Evolutionary conservation across 2,329 filamentous ascomycete genomes (phyloP), one percentile per base, ranked within the genome.

Genomic region (Microsporum audouinii): DNA sequence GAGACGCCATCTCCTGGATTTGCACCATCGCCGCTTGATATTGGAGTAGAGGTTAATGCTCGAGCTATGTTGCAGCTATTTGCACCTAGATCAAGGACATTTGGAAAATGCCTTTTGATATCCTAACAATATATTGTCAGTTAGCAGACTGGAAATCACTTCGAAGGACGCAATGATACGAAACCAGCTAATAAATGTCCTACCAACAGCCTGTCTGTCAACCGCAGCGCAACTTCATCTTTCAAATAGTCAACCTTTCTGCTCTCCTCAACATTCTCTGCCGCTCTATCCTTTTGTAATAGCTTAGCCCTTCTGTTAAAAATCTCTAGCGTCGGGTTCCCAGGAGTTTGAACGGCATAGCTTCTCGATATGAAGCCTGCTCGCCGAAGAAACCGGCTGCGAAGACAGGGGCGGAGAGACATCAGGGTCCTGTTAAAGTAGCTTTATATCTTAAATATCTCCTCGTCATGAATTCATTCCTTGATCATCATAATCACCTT

Each of bases 21-120:
- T 27, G 7, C 43, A n/a, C 12, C 33, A 38, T 43, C 36, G 0
- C 14, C 14, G 33, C 14, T 47, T 68, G 14, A 65, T 64, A 62
- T 82, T 80, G 5, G 80, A 80, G 65, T 85, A 79, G 57, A 79
- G 67, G 87, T 87, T 53, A 97, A 82, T 61, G 89, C 88, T 64
- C 87, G 85, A 23, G 91, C 91, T 63, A 99, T 85, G 74, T 96
- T 95, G 81, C 92, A 96, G 64, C 92, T 89, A 73, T 97, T 96
- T 64, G 94, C 92, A 64, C 94, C 94, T 36, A 96, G 85, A 73
- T 99, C 94, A 63, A 99, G 87, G 29, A 91, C 90, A 66, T 84
- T 82, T 51, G 88, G 84, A 68, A 95, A 96, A 61, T 85, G 80
- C 36, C 94, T 88, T 69, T 95, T 96, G 78, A 99, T 95, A 71